Evolutionary conservation across 2,329 filamentous ascomycete genomes (phyloP), one percentile per base, ranked within the genome.

Genomic region (Scytalidium sp.): DNA sequence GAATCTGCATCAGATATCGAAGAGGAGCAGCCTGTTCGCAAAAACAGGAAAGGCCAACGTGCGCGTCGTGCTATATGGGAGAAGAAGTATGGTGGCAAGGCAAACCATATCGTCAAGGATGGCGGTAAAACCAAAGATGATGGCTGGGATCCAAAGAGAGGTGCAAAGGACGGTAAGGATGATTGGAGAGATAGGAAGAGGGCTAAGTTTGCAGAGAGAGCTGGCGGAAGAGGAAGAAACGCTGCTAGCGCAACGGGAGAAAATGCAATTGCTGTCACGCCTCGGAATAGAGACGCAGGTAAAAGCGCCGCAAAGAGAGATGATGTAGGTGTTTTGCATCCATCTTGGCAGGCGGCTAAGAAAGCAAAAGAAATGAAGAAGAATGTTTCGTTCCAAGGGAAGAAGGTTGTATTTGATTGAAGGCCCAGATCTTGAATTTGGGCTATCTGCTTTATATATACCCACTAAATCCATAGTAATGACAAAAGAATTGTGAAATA

Each of bases 61-160:
- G 87, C 86, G n/a, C 81, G 89, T 8, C 87, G 88, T 63, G 81
- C 84, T 20, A 87, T 94, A 51, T 88, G 84, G 74, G 88, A 93
- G 71, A 85, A 89, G 71, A 93, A 92, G 64, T 93, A 78, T 65
- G 88, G 88, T 45, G 74, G 77, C 13, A 76, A 79, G 54, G 90
- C 89, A 1, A 66, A 66, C 41, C 64, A 67, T 50, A 60, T 67
- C 19, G 58, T 59, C 41, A 53, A 51, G 3, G 64, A 62, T 13
- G 25, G 46, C 21, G 43, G 46, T 11, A 54, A 56, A 27, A 54
- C 64, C 41, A 66, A 75, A 32, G 77, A 80, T 44, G 62, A 72
- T 9, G 79, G 78, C 1, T 85, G 82, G 82, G 82, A 86, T 58
- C 62, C 73, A 74, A 29, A 81, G 76, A 27, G 81, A 78, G 11